phyloP scores from a whole-genome alignment of 345 rosid species.

The Hibiscus syriacus region DNA sequence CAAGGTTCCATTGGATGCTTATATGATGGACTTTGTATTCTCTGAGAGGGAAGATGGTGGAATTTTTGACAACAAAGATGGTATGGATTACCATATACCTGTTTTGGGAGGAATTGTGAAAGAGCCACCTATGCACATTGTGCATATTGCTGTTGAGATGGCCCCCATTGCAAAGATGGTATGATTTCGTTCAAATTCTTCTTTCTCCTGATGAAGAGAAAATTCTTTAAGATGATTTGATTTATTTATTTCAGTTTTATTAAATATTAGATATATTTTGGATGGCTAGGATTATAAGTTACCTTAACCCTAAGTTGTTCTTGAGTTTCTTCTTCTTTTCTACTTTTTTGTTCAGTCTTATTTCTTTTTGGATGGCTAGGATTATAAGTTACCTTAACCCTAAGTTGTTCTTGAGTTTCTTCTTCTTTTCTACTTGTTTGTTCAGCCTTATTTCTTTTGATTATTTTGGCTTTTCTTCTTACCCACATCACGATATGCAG shows the following conservation, averaged over 20 bases:
- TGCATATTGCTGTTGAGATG: slow-evolving; percentile 94
- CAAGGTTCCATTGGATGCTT: slow-evolving; percentile 85
- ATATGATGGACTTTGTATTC: slow-evolving; percentile 94
- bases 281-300: too few species aligned
- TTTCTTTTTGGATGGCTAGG: too few species aligned
- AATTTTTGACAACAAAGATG: slow-evolving; percentile 60
- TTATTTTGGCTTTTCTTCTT: too few species aligned
- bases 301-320: slow-evolving; percentile 6
- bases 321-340: neutral
- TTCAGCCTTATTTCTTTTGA: neutral
- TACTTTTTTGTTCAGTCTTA: neutral
- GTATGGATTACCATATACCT: slow-evolving; percentile 84
- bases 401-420: neutral
- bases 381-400: slow-evolving; percentile 9
- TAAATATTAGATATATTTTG: too few species aligned
- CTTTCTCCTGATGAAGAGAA: neutral
- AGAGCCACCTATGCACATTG: slow-evolving; percentile 87
- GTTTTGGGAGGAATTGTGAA: slow-evolving; percentile 61
- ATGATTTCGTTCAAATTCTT: neutral
- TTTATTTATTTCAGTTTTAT: too few species aligned
- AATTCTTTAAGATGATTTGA: slow-evolving; percentile 14
- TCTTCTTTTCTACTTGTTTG: neutral
- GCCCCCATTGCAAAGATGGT: slow-evolving; percentile 91
- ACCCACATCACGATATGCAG: neutral
- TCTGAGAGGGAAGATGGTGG: slow-evolving; percentile 90